Percentiles rank a stretch among this genome's conserved stretches.
Evolutionary conservation across 805 yeast genomes (phyloP).

Genomic region (Lachancea waltii): DNA sequence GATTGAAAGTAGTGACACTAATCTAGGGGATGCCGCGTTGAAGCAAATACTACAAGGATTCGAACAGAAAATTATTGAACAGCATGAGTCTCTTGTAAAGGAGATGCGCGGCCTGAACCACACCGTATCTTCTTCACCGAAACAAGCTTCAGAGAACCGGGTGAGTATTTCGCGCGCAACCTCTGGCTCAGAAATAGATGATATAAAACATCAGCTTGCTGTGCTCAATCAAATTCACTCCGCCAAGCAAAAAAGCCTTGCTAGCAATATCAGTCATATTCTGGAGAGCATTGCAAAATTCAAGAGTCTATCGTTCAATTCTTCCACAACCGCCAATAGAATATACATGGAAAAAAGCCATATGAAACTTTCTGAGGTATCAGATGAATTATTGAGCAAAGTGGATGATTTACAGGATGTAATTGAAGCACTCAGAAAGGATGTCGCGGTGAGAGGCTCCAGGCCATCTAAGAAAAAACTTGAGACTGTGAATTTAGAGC

Average conservation of each 20-base stretch:
- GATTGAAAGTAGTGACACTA: too few species aligned
- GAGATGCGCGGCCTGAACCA: too few species aligned
- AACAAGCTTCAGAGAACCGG: too few species aligned
- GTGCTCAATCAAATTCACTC: constrained; percentile 52
- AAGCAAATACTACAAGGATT: too few species aligned
- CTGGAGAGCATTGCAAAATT: constrained; percentile 44
- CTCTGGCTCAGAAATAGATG: constrained; percentile 27
- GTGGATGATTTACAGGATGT: constrained; percentile 91
- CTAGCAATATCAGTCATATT: constrained; percentile 39
- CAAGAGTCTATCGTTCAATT: constrained; percentile 40
- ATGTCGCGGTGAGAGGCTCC: constrained; percentile 87
- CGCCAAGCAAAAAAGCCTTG: constrained; percentile 38
- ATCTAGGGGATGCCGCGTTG: too few species aligned
- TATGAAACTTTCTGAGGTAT: constrained; percentile 61
- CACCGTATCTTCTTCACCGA: neutral
- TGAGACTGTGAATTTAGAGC: constrained; percentile 56
- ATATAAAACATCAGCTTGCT: constrained; percentile 52
- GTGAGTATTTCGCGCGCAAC: too few species aligned
- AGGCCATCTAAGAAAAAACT: constrained; percentile 72
- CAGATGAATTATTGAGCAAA: constrained; percentile 64
- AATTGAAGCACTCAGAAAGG: constrained; percentile 82
- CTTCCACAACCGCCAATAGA: constrained; percentile 32
- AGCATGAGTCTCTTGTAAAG: too few species aligned
- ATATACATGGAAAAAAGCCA: constrained; percentile 74
- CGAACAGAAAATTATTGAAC: too few species aligned